A percentile compares a stretch with the other conserved stretches of the same genome.
These are phyloP conservation scores for Taxawa tesnikishii DNA, from an alignment of 2,329 filamentous ascomycete species.

Conservation along the genomic window DNA sequence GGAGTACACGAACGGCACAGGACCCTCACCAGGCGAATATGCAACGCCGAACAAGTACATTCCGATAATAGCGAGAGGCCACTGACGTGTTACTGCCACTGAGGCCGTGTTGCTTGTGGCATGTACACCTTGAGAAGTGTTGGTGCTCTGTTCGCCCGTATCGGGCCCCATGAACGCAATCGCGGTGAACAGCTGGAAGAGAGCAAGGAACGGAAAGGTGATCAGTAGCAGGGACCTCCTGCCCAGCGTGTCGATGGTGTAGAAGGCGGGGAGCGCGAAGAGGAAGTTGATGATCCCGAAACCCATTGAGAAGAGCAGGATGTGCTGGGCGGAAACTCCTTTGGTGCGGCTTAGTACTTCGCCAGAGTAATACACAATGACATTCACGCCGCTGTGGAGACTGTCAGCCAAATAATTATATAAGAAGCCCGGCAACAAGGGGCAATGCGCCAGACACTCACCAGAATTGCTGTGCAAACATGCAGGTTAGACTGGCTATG, in stretches of 20 bases:
- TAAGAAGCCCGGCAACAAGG: not conserved
- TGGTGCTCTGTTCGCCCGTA: too few species aligned
- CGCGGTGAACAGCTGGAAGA: conserved; percentile 33
- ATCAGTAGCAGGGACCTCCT: conserved; percentile 23
- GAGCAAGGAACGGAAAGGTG: conserved; percentile 31
- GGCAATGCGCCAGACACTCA: conserved; percentile 23
- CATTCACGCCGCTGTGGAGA: not conserved
- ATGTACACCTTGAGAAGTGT: conserved; percentile 32
- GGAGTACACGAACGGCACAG: conserved; percentile 28
- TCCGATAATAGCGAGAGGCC: conserved; percentile 24
- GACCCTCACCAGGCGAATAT: conserved; percentile 33
- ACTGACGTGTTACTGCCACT: conserved; percentile 14
- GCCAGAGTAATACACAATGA: not conserved
- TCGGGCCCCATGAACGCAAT: conserved; percentile 32
- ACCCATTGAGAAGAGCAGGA: conserved; percentile 23
- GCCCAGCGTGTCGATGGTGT: conserved; percentile 31
- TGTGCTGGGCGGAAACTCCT: not conserved
- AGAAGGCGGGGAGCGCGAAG: conserved; percentile 46
- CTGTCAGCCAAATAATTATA: not conserved
- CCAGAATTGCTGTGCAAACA: conserved; percentile 45
- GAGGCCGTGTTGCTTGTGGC: conserved; percentile 17
- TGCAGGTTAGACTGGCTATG: conserved; percentile 18
- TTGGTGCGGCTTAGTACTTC: not conserved
- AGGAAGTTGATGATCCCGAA: conserved; percentile 48
- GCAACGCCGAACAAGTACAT: conserved; percentile 39